phyloP scores from a whole-genome alignment of 2,329 filamentous ascomycete species.

The Paramyrothecium roridum region DNA sequence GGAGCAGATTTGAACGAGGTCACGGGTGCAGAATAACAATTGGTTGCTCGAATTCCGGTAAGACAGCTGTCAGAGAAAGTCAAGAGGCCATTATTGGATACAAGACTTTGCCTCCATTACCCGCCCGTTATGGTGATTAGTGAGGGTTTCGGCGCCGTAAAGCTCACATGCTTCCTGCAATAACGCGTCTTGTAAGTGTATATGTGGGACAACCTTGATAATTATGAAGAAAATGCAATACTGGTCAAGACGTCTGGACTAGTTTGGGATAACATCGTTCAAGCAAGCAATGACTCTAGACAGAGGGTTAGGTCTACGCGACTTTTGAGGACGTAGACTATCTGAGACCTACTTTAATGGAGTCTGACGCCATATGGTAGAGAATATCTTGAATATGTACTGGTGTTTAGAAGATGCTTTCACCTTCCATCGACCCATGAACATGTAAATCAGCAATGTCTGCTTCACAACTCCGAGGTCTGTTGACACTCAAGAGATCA shows the following conservation, averaged over 20 bases:
- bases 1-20: background rate
- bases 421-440: background rate
- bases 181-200: too few species aligned
- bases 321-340: too few species aligned
- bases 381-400: background rate
- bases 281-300: too few species aligned
- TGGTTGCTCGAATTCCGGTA: background rate
- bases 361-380: background rate
- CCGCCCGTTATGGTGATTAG: too few species aligned
- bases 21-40: background rate
- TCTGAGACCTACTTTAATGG: too few species aligned
- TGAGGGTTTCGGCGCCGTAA: too few species aligned
- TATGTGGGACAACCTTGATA: too few species aligned
- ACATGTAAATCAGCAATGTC: constrained; percentile 10
- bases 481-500: constrained; percentile 33
- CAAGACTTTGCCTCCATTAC: background rate
- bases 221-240: too few species aligned
- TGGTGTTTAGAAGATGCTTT: background rate
- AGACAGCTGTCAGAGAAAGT: constrained; percentile 4
- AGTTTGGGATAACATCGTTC: too few species aligned
- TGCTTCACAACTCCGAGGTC: background rate
- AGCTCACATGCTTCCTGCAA: too few species aligned
- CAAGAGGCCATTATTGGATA: constrained; percentile 6
- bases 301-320: too few species aligned
- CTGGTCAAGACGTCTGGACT: too few species aligned